Conservation (phyloP, 805 yeast species). For the Ascoidea rubescens region DNA sequence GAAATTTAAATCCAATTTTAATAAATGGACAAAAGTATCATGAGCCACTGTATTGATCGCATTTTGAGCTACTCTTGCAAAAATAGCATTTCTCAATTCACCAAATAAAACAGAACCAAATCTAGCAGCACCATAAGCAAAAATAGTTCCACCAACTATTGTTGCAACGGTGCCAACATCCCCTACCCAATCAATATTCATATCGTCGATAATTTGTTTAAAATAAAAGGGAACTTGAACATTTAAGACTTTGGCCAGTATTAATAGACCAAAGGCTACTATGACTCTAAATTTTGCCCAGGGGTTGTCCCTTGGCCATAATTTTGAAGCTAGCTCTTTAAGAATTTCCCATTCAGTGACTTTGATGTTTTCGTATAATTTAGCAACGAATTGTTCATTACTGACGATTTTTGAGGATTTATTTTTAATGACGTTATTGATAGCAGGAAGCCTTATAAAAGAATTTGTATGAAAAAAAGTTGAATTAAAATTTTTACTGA, state of each 20-base stretch:
- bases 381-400: not conserved
- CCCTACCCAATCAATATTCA: slow-evolving; percentile 79
- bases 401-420: not conserved
- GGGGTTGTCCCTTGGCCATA: slow-evolving; percentile 70
- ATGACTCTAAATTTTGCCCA: slow-evolving; percentile 62
- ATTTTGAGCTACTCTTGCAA: slow-evolving; percentile 89
- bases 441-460: not conserved
- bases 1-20: slow-evolving; percentile 77
- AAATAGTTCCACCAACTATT: slow-evolving; percentile 48
- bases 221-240: slow-evolving; percentile 95
- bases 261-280: slow-evolving; percentile 56
- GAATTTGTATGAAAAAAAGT: not conserved
- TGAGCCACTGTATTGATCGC: slow-evolving; percentile 86
- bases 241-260: slow-evolving; percentile 73
- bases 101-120: slow-evolving; percentile 93
- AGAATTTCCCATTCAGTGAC: slow-evolving; percentile 37
- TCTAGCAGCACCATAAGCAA: slow-evolving; percentile 88
- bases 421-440: no score
- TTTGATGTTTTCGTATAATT: slow-evolving; percentile 4
- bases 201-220: slow-evolving; percentile 75
- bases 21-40: slow-evolving; percentile 72
- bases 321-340: slow-evolving; percentile 47
- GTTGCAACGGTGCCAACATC: slow-evolving; percentile 52
- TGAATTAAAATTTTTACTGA: no score
- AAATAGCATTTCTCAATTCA: slow-evolving; percentile 87